Conservation (phyloP, 2,329 filamentous ascomycete species). For the Colletotrichum melonis region DNA sequence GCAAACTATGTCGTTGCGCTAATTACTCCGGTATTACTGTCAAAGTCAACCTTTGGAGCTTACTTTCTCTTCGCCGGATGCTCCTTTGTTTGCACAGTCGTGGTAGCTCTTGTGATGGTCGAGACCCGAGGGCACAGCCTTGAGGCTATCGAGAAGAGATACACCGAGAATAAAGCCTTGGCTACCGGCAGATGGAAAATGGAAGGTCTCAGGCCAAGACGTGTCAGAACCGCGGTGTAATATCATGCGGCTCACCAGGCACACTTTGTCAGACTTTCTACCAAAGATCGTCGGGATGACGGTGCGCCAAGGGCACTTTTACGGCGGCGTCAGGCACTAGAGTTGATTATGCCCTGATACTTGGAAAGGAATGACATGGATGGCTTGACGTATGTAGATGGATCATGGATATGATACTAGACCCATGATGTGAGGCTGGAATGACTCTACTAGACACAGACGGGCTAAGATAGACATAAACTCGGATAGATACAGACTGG, state of each 20-base stretch:
- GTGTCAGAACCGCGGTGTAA: not conserved
- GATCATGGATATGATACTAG: too few species aligned
- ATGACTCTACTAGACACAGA: too few species aligned
- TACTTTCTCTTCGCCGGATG: constrained; percentile 59
- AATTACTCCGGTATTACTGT: constrained; percentile 53
- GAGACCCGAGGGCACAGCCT: constrained; percentile 56
- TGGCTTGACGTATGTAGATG: too few species aligned
- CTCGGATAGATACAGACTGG: too few species aligned
- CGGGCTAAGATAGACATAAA: too few species aligned
- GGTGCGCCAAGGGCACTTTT: too few species aligned
- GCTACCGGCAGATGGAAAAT: not conserved
- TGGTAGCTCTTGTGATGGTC: constrained; percentile 52
- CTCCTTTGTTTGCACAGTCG: constrained; percentile 49
- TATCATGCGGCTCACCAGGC: not conserved
- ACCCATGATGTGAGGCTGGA: too few species aligned
- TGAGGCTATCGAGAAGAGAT: constrained; percentile 50
- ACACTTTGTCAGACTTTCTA: too few species aligned
- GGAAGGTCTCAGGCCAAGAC: not conserved
- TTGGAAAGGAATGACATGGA: too few species aligned
- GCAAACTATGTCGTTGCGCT: constrained; percentile 59
- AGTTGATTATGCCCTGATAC: too few species aligned
- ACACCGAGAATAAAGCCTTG: not conserved
- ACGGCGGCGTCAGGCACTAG: too few species aligned
- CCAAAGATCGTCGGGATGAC: too few species aligned
- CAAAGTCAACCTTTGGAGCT: constrained; percentile 52